Evolutionary conservation across 768 basidiomycete genomes (phyloP).

Genomic region (Suillus placidus): DNA sequence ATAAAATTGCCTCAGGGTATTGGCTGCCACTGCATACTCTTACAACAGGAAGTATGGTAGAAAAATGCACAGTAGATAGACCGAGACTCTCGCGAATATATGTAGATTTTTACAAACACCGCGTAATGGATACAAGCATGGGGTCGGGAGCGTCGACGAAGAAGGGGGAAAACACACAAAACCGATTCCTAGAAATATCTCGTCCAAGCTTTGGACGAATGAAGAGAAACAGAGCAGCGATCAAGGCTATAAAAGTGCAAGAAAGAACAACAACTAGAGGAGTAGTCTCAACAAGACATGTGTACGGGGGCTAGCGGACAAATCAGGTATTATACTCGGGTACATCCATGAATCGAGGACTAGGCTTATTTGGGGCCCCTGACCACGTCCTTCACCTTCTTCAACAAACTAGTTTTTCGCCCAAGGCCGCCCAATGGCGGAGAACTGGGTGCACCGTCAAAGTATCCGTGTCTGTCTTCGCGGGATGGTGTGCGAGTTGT

Average conservation of each 20-base stretch:
- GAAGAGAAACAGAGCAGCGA: neutral
- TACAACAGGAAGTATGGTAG: constrained; percentile 17
- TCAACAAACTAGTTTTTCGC: constrained; percentile 77
- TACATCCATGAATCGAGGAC: constrained; percentile 12
- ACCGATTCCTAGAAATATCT: neutral
- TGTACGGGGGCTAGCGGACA: constrained; percentile 5
- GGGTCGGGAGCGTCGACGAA: constrained; percentile 11
- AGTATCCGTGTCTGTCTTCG: constrained; percentile 47
- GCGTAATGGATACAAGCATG: constrained; percentile 35
- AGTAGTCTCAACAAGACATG: constrained; percentile 11
- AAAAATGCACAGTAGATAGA: constrained; percentile 35
- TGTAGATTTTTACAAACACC: constrained; percentile 32
- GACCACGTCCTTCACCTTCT: constrained; percentile 76
- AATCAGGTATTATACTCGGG: constrained; percentile 14
- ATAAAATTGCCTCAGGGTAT: neutral
- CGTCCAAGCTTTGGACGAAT: constrained; percentile 5
- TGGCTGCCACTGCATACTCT: neutral
- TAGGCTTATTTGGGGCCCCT: constrained; percentile 49
- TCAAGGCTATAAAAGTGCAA: constrained; percentile 15
- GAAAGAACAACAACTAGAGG: constrained; percentile 11
- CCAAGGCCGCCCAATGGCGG: constrained; percentile 53
- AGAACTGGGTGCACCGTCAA: constrained; percentile 43
- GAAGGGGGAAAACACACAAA: constrained; percentile 1
- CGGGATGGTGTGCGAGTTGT: constrained; percentile 27
- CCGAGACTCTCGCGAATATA: constrained; percentile 34